These are phyloP conservation scores for Neophaeococcomyces aloes DNA, from an alignment of 2,329 filamentous ascomycete genomes.

Conservation along the genomic window DNA sequence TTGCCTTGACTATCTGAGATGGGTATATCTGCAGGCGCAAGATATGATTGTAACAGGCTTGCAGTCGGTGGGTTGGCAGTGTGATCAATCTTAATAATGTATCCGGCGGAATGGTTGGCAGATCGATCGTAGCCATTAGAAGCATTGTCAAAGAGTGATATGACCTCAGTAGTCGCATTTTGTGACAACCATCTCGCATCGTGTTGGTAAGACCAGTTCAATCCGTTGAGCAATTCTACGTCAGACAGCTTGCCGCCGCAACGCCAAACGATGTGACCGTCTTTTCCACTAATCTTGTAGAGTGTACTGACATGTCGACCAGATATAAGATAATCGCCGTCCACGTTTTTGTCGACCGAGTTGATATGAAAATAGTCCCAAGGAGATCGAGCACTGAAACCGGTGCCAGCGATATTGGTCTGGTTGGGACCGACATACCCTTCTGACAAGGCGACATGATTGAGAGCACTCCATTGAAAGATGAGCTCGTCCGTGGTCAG, in stretches of 20 bases:
- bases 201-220: constrained; percentile 34
- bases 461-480: constrained; percentile 50
- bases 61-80: constrained; percentile 24
- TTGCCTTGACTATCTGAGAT: constrained; percentile 40
- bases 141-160: constrained; percentile 35
- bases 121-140: constrained; percentile 33
- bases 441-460: constrained; percentile 42
- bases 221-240: constrained; percentile 12
- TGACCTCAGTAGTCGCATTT: constrained; percentile 29
- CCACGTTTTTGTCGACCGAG: constrained; percentile 32
- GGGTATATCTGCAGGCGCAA: constrained; percentile 42
- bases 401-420: constrained; percentile 39
- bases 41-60: constrained; percentile 49
- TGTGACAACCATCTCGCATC: constrained; percentile 32
- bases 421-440: constrained; percentile 38
- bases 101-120: constrained; percentile 29
- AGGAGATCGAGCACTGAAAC: constrained; percentile 34
- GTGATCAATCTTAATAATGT: constrained; percentile 32
- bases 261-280: constrained; percentile 31
- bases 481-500: constrained; percentile 43
- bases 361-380: constrained; percentile 39
- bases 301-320: constrained; percentile 32
- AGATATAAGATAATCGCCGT: constrained; percentile 34
- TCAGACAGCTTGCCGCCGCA: constrained; percentile 29
- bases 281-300: constrained; percentile 32